These are phyloP conservation scores for Fusarium penzigii DNA, from an alignment of 2,329 filamentous ascomycete species.

Conservation along the genomic window DNA sequence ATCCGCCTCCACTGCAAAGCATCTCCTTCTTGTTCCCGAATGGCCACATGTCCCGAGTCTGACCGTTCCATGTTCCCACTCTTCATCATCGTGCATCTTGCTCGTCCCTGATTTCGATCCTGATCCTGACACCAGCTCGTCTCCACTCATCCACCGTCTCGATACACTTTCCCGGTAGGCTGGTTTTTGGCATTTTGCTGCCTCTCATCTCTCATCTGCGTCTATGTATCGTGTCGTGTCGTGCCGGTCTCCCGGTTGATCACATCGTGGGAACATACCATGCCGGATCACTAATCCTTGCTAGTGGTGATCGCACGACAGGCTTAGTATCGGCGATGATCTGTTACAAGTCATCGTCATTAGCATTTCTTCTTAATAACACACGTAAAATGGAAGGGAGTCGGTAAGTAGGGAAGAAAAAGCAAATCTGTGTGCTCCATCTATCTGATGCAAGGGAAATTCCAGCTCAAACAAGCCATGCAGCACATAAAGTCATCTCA, in stretches of 20 bases:
- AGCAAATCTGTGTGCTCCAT: slow-evolving; percentile 25
- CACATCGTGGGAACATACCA: slow-evolving; percentile 8
- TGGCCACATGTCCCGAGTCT: slow-evolving; percentile 27
- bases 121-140: neutral
- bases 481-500: slow-evolving; percentile 27
- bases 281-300: slow-evolving; percentile 8
- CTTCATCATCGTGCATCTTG: slow-evolving; percentile 27
- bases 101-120: slow-evolving; percentile 2
- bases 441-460: slow-evolving; percentile 29
- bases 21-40: slow-evolving; percentile 6
- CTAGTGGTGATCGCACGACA: slow-evolving; percentile 16
- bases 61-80: slow-evolving; percentile 14
- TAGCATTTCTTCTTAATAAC: slow-evolving; percentile 39
- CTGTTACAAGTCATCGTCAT: slow-evolving; percentile 44
- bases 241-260: slow-evolving; percentile 22
- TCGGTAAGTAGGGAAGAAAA: slow-evolving; percentile 10
- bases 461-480: slow-evolving; percentile 24
- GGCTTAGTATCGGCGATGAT: slow-evolving; percentile 39
- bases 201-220: neutral
- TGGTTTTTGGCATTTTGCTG: slow-evolving; percentile 5
- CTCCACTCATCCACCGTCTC: slow-evolving; percentile 14
- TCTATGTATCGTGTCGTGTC: neutral
- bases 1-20: slow-evolving; percentile 14
- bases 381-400: slow-evolving; percentile 20
- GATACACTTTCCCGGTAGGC: neutral